Evolutionary conservation across 1,284 basidiomycete genomes (phyloP).

Genomic region (Moniliella sp.): DNA sequence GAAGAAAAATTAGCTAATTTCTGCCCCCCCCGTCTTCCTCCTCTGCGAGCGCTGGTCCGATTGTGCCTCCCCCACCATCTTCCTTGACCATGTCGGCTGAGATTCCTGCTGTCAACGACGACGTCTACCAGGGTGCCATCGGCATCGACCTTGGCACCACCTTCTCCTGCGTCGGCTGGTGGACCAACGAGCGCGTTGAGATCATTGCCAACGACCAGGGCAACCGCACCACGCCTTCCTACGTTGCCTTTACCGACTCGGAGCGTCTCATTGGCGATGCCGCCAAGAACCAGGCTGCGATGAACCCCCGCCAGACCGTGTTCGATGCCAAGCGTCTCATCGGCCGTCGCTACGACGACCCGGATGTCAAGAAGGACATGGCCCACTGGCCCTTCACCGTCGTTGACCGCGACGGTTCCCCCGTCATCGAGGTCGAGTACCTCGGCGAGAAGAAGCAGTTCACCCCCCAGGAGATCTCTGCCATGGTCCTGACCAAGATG

Average conservation of each 20-base stretch:
- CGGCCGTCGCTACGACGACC: slow-evolving; percentile 68
- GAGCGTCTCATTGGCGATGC: slow-evolving; percentile 93
- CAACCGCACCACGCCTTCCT: slow-evolving; percentile 94
- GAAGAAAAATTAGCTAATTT: too few relatives aligned
- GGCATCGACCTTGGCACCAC: slow-evolving; percentile 69
- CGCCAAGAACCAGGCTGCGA: slow-evolving; percentile 50
- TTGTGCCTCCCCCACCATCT: too few relatives aligned
- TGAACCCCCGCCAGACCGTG: slow-evolving; percentile 67
- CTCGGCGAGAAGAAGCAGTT: slow-evolving; percentile 44
- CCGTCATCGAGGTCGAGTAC: slow-evolving; percentile 43
- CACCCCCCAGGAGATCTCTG: slow-evolving; percentile 59
- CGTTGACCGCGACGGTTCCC: slow-evolving; percentile 43
- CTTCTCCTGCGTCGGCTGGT: slow-evolving; percentile 49
- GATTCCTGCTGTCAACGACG: slow-evolving; percentile 42
- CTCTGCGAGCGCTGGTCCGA: too few relatives aligned
- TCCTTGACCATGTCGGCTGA: too few relatives aligned
- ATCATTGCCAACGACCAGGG: slow-evolving; percentile 44
- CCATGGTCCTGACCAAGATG: slow-evolving; percentile 97
- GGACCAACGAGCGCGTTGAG: slow-evolving; percentile 30
- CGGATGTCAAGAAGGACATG: slow-evolving; percentile 45
- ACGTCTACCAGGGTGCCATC: slow-evolving; percentile 82
- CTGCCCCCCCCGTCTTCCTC: too few relatives aligned
- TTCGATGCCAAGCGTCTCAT: slow-evolving; percentile 53
- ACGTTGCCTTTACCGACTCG: slow-evolving; percentile 88
- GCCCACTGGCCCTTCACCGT: slow-evolving; percentile 53